Evolutionary conservation across 306 rosid genomes (phyloP).

Genomic region (Alnus glutinosa): DNA sequence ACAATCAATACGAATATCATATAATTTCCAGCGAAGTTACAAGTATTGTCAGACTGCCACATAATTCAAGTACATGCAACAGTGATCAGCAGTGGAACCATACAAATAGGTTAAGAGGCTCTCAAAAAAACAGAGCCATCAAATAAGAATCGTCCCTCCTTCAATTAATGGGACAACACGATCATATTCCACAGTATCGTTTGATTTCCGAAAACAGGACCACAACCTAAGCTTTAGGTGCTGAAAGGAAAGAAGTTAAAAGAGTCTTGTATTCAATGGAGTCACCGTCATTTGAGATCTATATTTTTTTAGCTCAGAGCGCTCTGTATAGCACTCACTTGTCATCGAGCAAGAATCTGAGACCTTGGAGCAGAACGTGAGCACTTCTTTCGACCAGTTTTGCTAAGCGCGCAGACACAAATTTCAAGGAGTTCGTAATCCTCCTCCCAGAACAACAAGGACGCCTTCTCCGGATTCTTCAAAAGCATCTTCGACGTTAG

Average conservation of each 20-base stretch:
- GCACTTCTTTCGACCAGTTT: slow-evolving; percentile 61
- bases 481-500: slow-evolving; percentile 75
- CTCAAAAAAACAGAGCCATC: slow-evolving; percentile 31
- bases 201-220: not conserved
- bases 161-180: not conserved
- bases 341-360: slow-evolving; percentile 37
- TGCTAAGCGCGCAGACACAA: slow-evolving; percentile 70
- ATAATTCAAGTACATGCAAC: not conserved
- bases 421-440: slow-evolving; percentile 76
- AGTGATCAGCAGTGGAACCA: not conserved
- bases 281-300: not conserved
- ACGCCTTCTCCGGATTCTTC: slow-evolving; percentile 71
- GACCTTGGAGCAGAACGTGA: slow-evolving; percentile 56
- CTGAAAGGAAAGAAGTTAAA: not conserved
- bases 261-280: not conserved
- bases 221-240: not conserved
- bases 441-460: slow-evolving; percentile 85
- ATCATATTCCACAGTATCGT: not conserved
- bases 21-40: not conserved
- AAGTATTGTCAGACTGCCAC: not conserved
- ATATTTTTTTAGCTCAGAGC: not conserved
- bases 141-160: not conserved
- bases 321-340: not conserved
- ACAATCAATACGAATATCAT: too few species aligned
- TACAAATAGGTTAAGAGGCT: slow-evolving; percentile 26